Percentiles rank a stretch among this genome's conserved stretches.
Conservation (phyloP, 2,329 filamentous ascomycete species). For the Aspergillus spinulosporus region DNA sequence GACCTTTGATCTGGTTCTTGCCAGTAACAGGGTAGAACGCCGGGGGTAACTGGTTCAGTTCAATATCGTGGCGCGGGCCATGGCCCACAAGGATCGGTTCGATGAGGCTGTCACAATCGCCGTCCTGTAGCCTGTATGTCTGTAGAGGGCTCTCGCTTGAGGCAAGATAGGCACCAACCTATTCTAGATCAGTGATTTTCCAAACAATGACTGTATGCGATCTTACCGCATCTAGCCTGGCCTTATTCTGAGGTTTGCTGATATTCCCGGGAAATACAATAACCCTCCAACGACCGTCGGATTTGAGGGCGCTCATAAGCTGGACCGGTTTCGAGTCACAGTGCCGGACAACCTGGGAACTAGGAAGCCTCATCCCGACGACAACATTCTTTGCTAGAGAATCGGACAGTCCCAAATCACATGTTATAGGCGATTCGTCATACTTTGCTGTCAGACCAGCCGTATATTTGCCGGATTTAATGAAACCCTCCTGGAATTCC, state of each 20-base stretch:
- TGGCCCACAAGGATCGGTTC: constrained; percentile 58
- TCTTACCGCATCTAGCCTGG: constrained; percentile 43
- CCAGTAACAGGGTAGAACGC: constrained; percentile 60
- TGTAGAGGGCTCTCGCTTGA: constrained; percentile 45
- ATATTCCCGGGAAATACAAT: constrained; percentile 53
- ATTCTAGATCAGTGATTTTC: constrained; percentile 11
- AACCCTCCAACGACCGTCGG: constrained; percentile 55
- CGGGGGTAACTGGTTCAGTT: constrained; percentile 56
- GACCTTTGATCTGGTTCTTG: constrained; percentile 57
- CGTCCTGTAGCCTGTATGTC: constrained; percentile 44
- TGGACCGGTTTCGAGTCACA: constrained; percentile 61
- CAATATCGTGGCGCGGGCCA: constrained; percentile 49
- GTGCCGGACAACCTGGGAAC: constrained; percentile 59
- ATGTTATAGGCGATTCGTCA: constrained; percentile 51
- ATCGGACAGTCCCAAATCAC: constrained; percentile 33
- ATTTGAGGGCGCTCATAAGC: constrained; percentile 50
- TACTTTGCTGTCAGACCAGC: constrained; percentile 62
- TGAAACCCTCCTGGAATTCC: constrained; percentile 59
- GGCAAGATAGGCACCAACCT: constrained; percentile 44
- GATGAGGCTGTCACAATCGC: constrained; percentile 57
- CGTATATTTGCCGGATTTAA: constrained; percentile 59
- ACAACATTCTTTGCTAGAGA: constrained; percentile 39
- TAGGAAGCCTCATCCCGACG: constrained; percentile 54
- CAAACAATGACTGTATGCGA: background rate
- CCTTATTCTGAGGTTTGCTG: constrained; percentile 21